phyloP scores from a whole-genome alignment of 108 stramenopile species.

The Stephanodiscus triporus region DNA sequence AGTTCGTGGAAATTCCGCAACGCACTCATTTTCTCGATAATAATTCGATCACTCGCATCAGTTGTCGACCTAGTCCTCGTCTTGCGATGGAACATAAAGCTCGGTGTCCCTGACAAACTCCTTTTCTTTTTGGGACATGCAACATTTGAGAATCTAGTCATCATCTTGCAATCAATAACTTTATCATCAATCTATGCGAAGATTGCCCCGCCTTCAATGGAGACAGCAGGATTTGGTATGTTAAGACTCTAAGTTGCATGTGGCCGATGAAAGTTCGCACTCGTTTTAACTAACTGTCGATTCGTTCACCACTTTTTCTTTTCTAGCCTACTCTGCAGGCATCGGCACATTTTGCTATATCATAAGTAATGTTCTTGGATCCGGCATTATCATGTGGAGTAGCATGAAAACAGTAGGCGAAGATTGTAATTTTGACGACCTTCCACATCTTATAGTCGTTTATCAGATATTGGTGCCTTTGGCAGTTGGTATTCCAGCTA shows the following conservation, averaged over 20 bases:
- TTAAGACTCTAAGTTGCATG: neutral
- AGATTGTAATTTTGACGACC: slow-evolving; percentile 37
- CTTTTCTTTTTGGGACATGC: slow-evolving; percentile 49
- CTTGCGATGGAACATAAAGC: slow-evolving; percentile 42
- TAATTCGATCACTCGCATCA: slow-evolving; percentile 42
- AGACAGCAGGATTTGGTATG: slow-evolving; percentile 47
- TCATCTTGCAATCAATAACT: slow-evolving; percentile 29
- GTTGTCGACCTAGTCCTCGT: slow-evolving; percentile 44
- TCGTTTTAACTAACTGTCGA: neutral
- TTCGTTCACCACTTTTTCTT: neutral
- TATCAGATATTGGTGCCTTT: slow-evolving; percentile 44
- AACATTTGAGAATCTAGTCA: slow-evolving; percentile 39
- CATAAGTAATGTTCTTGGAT: slow-evolving; percentile 42
- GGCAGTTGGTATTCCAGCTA: slow-evolving; percentile 35
- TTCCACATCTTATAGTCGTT: slow-evolving; percentile 41
- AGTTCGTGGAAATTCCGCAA: slow-evolving; percentile 39
- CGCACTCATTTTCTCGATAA: slow-evolving; percentile 50
- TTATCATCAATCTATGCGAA: slow-evolving; percentile 42
- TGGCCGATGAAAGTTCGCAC: neutral
- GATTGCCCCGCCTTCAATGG: slow-evolving; percentile 46
- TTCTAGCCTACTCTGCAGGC: slow-evolving; percentile 1
- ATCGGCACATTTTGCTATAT: slow-evolving; percentile 13
- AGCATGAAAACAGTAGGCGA: slow-evolving; percentile 51
- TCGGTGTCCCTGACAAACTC: slow-evolving; percentile 46
- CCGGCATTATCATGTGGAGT: slow-evolving; percentile 46